Percentiles rank a stretch among this genome's conserved stretches.
Conservation (phyloP, 78 protist species). For the Dictyostelium firmibasis region DNA sequence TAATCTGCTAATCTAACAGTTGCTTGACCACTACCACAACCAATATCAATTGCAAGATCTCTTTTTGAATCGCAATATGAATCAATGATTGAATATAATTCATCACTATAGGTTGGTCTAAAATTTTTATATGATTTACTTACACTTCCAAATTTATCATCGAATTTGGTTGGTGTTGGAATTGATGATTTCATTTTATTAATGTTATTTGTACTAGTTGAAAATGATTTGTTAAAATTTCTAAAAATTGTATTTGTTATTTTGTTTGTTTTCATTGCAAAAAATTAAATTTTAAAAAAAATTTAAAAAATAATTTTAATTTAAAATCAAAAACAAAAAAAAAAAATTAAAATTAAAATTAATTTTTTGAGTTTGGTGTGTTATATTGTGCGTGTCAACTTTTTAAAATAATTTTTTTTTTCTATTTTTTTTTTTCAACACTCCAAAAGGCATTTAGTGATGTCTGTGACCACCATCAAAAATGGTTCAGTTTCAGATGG, state of each 20-base stretch:
- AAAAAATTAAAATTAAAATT: no score
- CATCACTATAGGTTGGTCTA: conserved; percentile 58
- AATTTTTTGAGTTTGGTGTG: no score
- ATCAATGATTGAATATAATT: conserved; percentile 41
- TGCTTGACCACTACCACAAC: conserved; percentile 64
- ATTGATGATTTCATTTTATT: not conserved
- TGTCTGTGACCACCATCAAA: no score
- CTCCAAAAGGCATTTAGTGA: no score
- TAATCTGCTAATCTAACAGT: conserved; percentile 12
- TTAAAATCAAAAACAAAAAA: no score
- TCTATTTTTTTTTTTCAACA: no score
- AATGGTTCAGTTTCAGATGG: no score
- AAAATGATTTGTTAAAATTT: not conserved
- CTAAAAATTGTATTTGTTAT: not conserved
- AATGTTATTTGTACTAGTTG: not conserved
- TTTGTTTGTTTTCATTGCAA: not conserved
- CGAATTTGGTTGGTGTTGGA: not conserved
- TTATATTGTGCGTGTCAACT: no score
- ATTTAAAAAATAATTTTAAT: no score
- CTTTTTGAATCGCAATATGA: not conserved
- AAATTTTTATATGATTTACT: not conserved
- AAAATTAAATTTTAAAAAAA: no score
- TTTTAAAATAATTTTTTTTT: no score
- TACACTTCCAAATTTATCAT: conserved; percentile 11
- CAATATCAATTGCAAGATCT: conserved; percentile 43